Conservation (phyloP, 176 grass and related monocot species). For the Dendrocalamus sinicus region DNA sequence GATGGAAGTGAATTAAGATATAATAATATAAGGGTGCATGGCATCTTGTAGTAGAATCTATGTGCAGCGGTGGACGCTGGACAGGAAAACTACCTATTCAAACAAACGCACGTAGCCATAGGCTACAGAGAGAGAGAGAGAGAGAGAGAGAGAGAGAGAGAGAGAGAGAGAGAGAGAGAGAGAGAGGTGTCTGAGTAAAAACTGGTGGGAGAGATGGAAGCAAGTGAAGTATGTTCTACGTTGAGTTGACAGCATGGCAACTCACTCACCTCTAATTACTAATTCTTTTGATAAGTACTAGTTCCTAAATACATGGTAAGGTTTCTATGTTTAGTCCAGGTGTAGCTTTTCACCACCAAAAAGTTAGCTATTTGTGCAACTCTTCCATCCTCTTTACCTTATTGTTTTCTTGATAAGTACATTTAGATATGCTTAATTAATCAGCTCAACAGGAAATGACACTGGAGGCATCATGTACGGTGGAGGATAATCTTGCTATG, state of each 20-base stretch:
- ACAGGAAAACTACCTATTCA: constrained; percentile 24
- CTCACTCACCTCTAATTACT: constrained; percentile 36
- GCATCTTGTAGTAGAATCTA: constrained; percentile 42
- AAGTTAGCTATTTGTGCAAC: not conserved
- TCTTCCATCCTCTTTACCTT: not conserved
- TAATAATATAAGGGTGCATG: not conserved
- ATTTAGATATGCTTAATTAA: not conserved
- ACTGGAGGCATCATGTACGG: constrained; percentile 28
- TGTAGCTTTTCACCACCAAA: constrained; percentile 48
- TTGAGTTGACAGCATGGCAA: constrained; percentile 56
- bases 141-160: not conserved
- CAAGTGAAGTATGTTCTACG: constrained; percentile 54
- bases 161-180: constrained; percentile 35
- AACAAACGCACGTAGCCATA: constrained; percentile 42
- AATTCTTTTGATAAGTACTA: not conserved
- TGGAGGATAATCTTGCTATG: constrained; percentile 36
- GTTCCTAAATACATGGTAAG: constrained; percentile 22
- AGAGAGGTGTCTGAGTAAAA: not conserved
- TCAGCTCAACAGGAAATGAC: not conserved
- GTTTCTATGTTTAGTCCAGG: constrained; percentile 42
- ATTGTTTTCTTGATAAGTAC: not conserved
- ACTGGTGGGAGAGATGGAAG: constrained; percentile 22
- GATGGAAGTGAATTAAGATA: not conserved
- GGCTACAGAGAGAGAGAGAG: constrained; percentile 9
- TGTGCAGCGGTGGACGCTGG: not conserved